Evolutionary conservation across 352 stramenopile genomes (phyloP).

Genomic region (Thalassiosira exigua): DNA sequence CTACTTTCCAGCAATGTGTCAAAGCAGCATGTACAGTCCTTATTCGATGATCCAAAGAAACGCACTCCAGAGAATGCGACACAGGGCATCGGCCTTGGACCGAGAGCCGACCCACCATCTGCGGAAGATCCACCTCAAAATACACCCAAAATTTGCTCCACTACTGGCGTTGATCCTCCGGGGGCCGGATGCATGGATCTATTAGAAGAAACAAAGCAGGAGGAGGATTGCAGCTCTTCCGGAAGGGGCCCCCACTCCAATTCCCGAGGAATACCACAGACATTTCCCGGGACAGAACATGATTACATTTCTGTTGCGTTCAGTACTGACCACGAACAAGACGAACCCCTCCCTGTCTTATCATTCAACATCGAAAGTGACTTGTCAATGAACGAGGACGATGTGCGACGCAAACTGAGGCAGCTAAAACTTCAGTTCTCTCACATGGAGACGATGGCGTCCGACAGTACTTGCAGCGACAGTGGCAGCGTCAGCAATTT

Average conservation of each 20-base stretch:
- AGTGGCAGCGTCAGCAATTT: neutral
- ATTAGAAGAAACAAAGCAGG: neutral
- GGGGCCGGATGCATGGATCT: neutral
- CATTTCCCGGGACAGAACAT: no score
- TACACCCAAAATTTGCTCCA: neutral
- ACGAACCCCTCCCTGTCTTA: no score
- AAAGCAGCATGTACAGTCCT: no score
- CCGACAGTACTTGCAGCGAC: neutral
- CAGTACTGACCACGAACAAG: conserved; percentile 1
- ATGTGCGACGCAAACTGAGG: neutral
- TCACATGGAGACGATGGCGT: neutral
- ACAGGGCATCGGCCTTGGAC: no score
- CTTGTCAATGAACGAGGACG: neutral
- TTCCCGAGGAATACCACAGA: no score
- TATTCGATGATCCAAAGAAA: no score
- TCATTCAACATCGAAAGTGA: no score
- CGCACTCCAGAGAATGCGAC: no score
- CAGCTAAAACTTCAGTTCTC: conserved; percentile 26
- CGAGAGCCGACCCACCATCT: no score
- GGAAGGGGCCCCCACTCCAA: no score
- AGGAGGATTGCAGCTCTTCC: neutral
- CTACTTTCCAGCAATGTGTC: no score
- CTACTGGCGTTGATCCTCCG: conserved; percentile 25
- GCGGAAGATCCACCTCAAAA: no score
- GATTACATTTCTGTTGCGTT: conserved; percentile 10